These are phyloP conservation scores for Phtheirospermum japonicum DNA, from an alignment of 257 asterid species.

Conservation along the genomic window DNA sequence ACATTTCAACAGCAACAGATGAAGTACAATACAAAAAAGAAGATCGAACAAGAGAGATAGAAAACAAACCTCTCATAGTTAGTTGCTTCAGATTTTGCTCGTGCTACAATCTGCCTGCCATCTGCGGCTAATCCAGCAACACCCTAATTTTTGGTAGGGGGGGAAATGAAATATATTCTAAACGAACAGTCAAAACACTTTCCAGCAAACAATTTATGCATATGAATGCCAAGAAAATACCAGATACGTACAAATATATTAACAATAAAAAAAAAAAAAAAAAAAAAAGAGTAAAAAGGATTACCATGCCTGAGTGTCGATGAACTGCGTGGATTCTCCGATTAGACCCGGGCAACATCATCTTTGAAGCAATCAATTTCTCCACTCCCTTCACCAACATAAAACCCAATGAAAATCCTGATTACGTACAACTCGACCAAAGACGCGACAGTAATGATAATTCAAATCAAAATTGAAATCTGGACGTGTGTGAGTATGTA, in stretches of 20 bases:
- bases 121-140: conserved; percentile 96
- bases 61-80: conserved; percentile 62
- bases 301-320: conserved; percentile 93
- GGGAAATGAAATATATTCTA: too few species aligned
- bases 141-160: too few species aligned
- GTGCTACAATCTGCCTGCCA: conserved; percentile 83
- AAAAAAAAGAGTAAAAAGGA: background rate
- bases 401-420: conserved; percentile 23
- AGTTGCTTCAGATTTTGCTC: conserved; percentile 86
- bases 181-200: too few species aligned
- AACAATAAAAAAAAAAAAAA: too few species aligned
- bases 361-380: conserved; percentile 84
- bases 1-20: too few species aligned
- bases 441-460: too few species aligned
- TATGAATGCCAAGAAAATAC: too few species aligned
- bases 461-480: conserved; percentile 28
- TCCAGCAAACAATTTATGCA: too few species aligned
- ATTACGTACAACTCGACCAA: too few species aligned
- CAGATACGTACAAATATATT: too few species aligned
- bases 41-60: background rate
- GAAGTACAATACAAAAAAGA: background rate
- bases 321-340: conserved; percentile 87
- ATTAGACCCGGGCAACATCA: conserved; percentile 91
- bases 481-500: conserved; percentile 18
- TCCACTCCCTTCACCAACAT: conserved; percentile 65